A percentile compares a stretch with the other conserved stretches of the same genome.
Evolutionary conservation across 177 flowering plant species (phyloP).

Genomic region (Vitis hybrid): DNA sequence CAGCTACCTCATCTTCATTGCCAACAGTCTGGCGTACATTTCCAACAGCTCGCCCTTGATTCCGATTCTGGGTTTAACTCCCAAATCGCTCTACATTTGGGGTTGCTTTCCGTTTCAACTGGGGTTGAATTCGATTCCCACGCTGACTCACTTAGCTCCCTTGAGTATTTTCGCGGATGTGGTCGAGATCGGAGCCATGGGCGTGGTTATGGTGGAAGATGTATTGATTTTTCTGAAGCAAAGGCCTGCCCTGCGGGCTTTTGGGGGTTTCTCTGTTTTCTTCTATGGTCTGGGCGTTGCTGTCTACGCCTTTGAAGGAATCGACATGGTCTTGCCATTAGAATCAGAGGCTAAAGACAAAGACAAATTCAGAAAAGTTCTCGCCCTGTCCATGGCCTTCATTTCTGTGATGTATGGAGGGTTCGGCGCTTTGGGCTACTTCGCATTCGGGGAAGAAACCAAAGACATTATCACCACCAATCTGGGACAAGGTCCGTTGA

Average conservation of each 20-base stretch:
- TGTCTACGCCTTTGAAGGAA: conserved; percentile 61
- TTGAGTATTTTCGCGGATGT: too few relatives aligned
- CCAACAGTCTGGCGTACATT: too few relatives aligned
- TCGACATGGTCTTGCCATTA: too few relatives aligned
- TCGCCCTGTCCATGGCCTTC: too few relatives aligned
- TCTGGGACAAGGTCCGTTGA: conserved; percentile 56
- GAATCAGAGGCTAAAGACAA: too few relatives aligned
- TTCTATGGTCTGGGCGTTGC: conserved; percentile 87
- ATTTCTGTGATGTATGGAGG: too few relatives aligned
- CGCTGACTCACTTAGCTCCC: too few relatives aligned
- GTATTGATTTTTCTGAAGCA: conserved; percentile 30
- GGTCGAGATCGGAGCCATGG: conserved; percentile 58
- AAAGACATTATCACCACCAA: conserved; percentile 25
- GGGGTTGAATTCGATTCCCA: conserved; percentile 68
- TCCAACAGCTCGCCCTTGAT: conserved; percentile 5
- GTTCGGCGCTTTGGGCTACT: too few relatives aligned
- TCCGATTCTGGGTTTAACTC: conserved; percentile 32
- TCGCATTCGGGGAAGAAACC: too few relatives aligned
- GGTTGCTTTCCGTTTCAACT: conserved; percentile 74
- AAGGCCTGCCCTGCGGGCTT: conserved; percentile 39
- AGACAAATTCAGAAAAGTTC: too few relatives aligned
- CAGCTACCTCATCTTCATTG: conserved; percentile 38
- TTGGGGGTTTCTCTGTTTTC: conserved; percentile 59
- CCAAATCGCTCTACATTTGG: conserved; percentile 60
- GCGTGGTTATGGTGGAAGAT: conserved; percentile 78